These are phyloP conservation scores for Cerrena zonata DNA, from an alignment of 1,284 basidiomycete species.

Conservation along the genomic window DNA sequence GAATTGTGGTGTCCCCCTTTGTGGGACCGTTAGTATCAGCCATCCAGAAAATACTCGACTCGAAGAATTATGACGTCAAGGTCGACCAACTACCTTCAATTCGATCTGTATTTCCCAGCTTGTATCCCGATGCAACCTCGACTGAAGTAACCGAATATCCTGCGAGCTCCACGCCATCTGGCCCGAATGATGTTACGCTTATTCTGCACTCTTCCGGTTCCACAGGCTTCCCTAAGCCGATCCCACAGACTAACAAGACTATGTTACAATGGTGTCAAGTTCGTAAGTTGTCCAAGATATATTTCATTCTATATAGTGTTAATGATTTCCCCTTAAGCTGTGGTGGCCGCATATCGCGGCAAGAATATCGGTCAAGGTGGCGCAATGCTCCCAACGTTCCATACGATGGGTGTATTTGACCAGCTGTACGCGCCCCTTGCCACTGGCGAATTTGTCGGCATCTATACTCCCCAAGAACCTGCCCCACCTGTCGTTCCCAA, in stretches of 20 bases:
- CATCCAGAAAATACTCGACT: slow-evolving; percentile 2
- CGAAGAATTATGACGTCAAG: neutral
- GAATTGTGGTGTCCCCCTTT: slow-evolving; percentile 6
- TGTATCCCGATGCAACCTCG: neutral
- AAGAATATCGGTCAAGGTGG: slow-evolving; percentile 8
- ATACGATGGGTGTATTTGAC: slow-evolving; percentile 13
- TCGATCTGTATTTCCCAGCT: slow-evolving; percentile 7
- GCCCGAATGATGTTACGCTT: slow-evolving; percentile 8
- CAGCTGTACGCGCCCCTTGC: slow-evolving; percentile 12
- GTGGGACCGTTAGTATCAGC: slow-evolving; percentile 4
- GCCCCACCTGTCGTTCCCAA: slow-evolving; percentile 10
- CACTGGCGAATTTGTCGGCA: slow-evolving; percentile 3
- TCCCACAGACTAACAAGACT: slow-evolving; percentile 11
- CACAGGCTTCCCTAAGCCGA: slow-evolving; percentile 18
- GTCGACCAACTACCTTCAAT: slow-evolving; percentile 7
- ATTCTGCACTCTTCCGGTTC: slow-evolving; percentile 22
- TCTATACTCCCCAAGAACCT: slow-evolving; percentile 14
- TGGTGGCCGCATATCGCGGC: neutral
- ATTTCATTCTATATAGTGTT: neutral
- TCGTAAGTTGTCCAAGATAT: neutral
- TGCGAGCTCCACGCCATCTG: neutral
- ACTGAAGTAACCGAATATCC: slow-evolving; percentile 8
- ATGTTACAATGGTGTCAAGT: slow-evolving; percentile 8
- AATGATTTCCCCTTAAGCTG: neutral
- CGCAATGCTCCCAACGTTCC: slow-evolving; percentile 15